Base-by-base conservation (phyloP, 2,329 filamentous ascomycete genomes). In the Sclerotinia glacialis region DNA sequence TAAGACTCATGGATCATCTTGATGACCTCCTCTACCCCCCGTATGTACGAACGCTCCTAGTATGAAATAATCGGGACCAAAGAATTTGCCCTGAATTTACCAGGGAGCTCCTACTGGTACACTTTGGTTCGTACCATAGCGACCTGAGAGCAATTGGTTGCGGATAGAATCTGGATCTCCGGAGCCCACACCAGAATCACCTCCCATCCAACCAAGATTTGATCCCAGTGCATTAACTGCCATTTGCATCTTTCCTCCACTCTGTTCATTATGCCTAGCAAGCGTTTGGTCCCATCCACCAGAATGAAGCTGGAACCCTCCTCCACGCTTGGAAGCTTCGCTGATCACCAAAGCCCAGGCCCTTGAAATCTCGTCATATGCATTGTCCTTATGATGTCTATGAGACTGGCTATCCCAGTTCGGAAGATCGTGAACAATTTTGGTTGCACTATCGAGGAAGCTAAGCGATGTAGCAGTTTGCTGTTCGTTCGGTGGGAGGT, bases 351-450 rank as follows among this genome's bases (percentile, higher is more conserved):
- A 78, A 21, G 92, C 89, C 95, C 95, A 99, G 1, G 95, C 95
- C 74, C 90, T 92, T 34, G 92, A 89, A 70, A 99, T 93, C 76
- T 98, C 95, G 74, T 99, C 94, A 76, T 99, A 99, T 8, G 94
- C 93, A 70, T 92, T 92, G 71, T 97, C 90, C 78, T 97, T 97
- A 81, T 96, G 92, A 73, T 97, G 86, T 71, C 93, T 93, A 79
- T 97, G 90, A 69, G 92, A 87, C 68, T 90, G 90, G 54, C 88
- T 92, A 72, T 95, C 91, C 93, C 93, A 99, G 74, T 96, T 86
- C 3, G 95, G 95, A 53, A 99, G 83, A 49, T 88, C 84, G 78
- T 99, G 93, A 66, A 98, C 90, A 66, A 98, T 86, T 71, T 94
- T 88, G 42, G 95, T 99, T 67, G 91, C 94, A 55, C 89, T 90